Percentiles rank a stretch among this genome's conserved stretches.
Conservation (phyloP, 2,329 filamentous ascomycete species). For the Corinectria fuckeliana region DNA sequence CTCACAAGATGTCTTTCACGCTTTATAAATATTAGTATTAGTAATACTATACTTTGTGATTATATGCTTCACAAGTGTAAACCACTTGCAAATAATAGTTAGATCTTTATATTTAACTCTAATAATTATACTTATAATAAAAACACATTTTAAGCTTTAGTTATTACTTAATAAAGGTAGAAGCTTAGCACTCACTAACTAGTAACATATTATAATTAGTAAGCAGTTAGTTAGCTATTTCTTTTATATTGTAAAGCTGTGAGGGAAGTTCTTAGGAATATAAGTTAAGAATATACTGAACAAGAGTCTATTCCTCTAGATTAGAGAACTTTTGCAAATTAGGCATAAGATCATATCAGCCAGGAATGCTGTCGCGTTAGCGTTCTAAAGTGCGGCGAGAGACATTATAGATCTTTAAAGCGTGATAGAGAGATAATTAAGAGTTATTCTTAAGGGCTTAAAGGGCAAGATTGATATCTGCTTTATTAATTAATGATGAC, state of each 20-base stretch:
- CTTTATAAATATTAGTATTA: too few relatives aligned
- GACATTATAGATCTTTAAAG: too few relatives aligned
- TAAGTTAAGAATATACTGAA: constrained; percentile 26
- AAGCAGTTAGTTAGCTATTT: constrained; percentile 28
- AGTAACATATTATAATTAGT: constrained; percentile 23
- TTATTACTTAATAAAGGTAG: constrained; percentile 37
- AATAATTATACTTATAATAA: neutral
- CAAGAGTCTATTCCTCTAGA: constrained; percentile 24
- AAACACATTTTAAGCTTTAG: constrained; percentile 18
- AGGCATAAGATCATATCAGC: constrained; percentile 6
- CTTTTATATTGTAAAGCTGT: constrained; percentile 22
- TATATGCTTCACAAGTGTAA: too few relatives aligned
- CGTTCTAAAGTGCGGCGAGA: too few relatives aligned
- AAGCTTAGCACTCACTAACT: constrained; percentile 33
- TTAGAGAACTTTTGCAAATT: constrained; percentile 21
- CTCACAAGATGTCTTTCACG: too few relatives aligned
- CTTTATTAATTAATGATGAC: too few relatives aligned
- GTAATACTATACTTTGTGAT: too few relatives aligned
- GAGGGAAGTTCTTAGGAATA: constrained; percentile 24
- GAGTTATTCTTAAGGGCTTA: too few relatives aligned
- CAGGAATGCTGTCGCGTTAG: too few relatives aligned
- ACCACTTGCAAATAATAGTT: too few relatives aligned
- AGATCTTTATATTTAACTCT: neutral
- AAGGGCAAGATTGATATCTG: too few relatives aligned
- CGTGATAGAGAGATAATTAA: too few relatives aligned